Evolutionary conservation across 1,284 basidiomycete species (phyloP), one percentile per base, ranked within the genome.

Genomic region (Boletus sp.): DNA sequence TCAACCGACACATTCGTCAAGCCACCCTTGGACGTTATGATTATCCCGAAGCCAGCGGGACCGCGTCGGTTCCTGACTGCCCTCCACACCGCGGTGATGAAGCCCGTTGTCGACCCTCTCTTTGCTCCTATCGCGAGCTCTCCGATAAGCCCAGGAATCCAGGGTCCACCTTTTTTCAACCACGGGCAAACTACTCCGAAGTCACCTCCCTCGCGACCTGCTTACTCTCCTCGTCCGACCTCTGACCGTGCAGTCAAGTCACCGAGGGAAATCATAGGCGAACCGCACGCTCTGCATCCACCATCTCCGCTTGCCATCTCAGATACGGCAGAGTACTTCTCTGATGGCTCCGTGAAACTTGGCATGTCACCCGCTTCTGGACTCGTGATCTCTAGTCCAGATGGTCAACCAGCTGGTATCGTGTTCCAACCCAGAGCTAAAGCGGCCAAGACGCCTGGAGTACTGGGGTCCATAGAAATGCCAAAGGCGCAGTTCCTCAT

Each of bases 21-120:
- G 52, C 74, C 57, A 13, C 62, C 64, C 14, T 86, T 93, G 0
- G 94, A 97, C 57, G 81, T 95, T 23, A 88, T 96, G 74, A 91
- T 97, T 55, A 86, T 97, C 23, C 94, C 92, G 5, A 97, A 97
- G 68, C 94, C 94, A 5, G 92, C 90, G 8, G 94, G 94, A 4
- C 94, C 94, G 1, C 81, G 94, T 29, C 81, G 94, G 8, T 84
- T 96, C 56, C 71, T 97, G 51, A 94, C 92, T 5, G 88, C 93
- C 9, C 71, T 97, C 14, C 87, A 94, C 62, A 95, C 90, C 4
- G 88, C 91, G 2, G 75, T 91, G 40, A 86, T 80, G 12, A 89
- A 85, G 55, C 93, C 94, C 0, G 61, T 83, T 10, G 82, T 97
- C 20, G 93, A 96, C 61, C 88, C 93, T 0, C 88, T 87, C 61